Base-by-base conservation (phyloP, 495 filamentous ascomycete species). In the Penicillium malachiteum region DNA sequence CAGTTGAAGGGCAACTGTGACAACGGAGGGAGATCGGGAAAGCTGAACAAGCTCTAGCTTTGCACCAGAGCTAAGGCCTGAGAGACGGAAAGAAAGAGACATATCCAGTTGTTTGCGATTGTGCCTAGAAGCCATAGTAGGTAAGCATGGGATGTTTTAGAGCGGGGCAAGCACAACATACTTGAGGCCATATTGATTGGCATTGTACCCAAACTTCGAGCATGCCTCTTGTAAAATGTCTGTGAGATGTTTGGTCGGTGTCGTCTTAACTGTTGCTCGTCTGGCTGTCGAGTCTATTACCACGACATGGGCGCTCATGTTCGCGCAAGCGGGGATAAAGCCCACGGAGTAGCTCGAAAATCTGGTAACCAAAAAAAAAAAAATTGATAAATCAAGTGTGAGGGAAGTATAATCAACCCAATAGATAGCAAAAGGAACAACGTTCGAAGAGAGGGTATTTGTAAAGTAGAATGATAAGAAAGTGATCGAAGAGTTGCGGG, bases 221-320 rank as follows among this genome's bases (percentile, higher is more conserved):
- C 93, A 97, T 40, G 92, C 92, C 69, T 97, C 90, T 50, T 88
- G 79, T 21, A 95, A 73, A 2, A 98, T 78, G 69, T 97, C 92
- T 30, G 86, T 86, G 51, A 98, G 71, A 54, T 87, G 83, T 56
- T 84, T 96, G 30, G 79, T 80, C 6, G 95, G 91, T 0, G 80
- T 86, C 33, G 92, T 91, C 70, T 94, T 95, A 68, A 98, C 75
- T n/a, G 81, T 87, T 35, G 81, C 80, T 60, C 87, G 81, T 56
- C 85, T 82, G 56, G 88, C 82, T 55, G 87, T 83, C 35, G 86
- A 80, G 66, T 93, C 88, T 43, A 96, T 81, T 37, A 98, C 89
- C 57, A 93, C 86, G 54, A 98, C 89, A 68, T 94, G 89, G 34
- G 93, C 87, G 55, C 90, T 86, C 90, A 96, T 96, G 59, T 56